phyloP scores from a whole-genome alignment of 2,329 filamentous ascomycete species.

The Cytospora piceae region DNA sequence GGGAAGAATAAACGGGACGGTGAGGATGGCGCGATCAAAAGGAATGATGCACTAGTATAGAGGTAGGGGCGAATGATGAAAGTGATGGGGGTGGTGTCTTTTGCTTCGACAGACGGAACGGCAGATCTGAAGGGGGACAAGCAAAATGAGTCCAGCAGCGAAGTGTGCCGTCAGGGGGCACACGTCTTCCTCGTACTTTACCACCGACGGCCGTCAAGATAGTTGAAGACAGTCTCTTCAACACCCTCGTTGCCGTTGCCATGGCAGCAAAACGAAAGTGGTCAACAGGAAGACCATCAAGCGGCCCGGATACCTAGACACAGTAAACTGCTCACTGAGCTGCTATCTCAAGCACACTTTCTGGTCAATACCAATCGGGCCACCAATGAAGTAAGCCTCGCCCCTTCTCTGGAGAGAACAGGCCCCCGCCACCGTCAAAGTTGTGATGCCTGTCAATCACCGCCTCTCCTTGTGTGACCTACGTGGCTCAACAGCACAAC shows the following conservation, averaged over 20 bases:
- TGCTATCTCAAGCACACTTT: background rate
- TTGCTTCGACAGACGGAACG: conserved; percentile 50
- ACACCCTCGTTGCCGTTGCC: too few species aligned
- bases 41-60: background rate
- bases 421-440: conserved; percentile 4
- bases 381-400: background rate
- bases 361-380: background rate
- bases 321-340: background rate
- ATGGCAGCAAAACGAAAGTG: too few species aligned
- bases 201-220: background rate
- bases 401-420: background rate
- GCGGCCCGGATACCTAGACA: too few species aligned
- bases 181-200: too few species aligned
- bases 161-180: background rate
- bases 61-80: background rate
- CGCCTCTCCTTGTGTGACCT: background rate
- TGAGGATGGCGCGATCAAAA: background rate
- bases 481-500: background rate
- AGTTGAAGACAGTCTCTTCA: too few species aligned
- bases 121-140: background rate
- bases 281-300: too few species aligned
- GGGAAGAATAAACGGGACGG: background rate
- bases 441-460: conserved; percentile 7
- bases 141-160: background rate
- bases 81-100: background rate